Conservation (phyloP, 108 stramenopile genomes). For the Discostella stelligeroides region DNA sequence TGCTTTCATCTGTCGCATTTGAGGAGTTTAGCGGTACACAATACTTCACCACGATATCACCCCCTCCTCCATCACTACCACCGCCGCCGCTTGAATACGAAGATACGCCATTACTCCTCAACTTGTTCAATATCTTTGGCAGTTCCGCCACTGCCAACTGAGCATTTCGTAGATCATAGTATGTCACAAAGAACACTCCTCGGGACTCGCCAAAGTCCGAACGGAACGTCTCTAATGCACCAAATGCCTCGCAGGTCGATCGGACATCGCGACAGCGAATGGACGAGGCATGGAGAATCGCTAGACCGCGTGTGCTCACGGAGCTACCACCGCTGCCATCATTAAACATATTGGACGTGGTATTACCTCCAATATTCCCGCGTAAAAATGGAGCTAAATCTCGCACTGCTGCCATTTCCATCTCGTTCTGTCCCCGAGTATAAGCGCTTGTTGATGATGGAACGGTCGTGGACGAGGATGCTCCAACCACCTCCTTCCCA, state of each 20-base stretch:
- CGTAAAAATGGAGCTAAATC: constrained; percentile 41
- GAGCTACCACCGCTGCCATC: background rate
- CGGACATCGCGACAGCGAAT: constrained; percentile 60
- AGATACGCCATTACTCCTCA: constrained; percentile 10
- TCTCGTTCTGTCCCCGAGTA: constrained; percentile 25
- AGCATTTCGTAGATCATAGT: constrained; percentile 82
- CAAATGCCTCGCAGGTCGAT: constrained; percentile 81
- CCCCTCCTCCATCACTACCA: constrained; percentile 17
- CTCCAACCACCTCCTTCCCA: background rate
- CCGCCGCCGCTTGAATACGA: constrained; percentile 24
- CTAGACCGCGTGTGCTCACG: constrained; percentile 64
- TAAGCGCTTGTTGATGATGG: background rate
- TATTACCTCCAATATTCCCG: background rate
- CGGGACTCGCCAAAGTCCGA: constrained; percentile 70
- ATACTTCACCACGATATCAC: constrained; percentile 66
- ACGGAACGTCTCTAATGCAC: constrained; percentile 73
- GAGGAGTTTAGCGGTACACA: constrained; percentile 88
- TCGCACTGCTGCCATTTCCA: constrained; percentile 26
- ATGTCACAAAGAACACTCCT: constrained; percentile 82
- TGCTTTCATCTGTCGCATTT: constrained; percentile 75
- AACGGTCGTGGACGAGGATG: background rate
- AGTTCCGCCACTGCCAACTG: constrained; percentile 80
- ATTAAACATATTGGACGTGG: background rate
- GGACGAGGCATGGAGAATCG: constrained; percentile 60
- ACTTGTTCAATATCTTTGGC: constrained; percentile 37